Percentiles rank a stretch among this genome's conserved stretches.
These are phyloP conservation scores for Suillus weaverae DNA, from an alignment of 768 basidiomycete genomes.

Conservation along the genomic window DNA sequence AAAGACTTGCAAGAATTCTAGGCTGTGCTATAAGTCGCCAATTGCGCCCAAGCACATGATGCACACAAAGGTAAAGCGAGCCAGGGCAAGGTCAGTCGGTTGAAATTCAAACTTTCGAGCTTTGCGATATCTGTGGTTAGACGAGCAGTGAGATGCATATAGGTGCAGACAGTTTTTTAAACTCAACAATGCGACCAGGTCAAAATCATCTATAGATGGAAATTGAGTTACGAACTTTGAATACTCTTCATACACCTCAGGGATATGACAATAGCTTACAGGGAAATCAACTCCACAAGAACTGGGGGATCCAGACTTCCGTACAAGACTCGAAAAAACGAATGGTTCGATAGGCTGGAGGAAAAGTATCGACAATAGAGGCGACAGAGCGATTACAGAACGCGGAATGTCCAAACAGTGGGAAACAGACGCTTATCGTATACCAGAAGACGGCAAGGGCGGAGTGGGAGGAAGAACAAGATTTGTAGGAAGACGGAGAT, in stretches of 20 bases:
- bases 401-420: not conserved
- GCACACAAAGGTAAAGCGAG: not conserved
- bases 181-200: not conserved
- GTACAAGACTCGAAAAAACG: not conserved
- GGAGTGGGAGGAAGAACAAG: slow-evolving; percentile 5
- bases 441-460: not conserved
- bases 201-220: not conserved
- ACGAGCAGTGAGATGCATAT: not conserved
- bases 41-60: not conserved
- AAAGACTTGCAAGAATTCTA: not conserved
- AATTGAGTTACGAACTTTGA: not conserved
- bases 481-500: slow-evolving; percentile 36
- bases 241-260: not conserved
- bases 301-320: not conserved
- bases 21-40: too few relatives aligned
- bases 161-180: not conserved
- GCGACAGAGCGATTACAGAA: not conserved
- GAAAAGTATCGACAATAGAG: not conserved
- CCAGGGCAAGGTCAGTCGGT: not conserved
- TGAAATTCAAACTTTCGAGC: not conserved
- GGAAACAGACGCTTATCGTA: slow-evolving; percentile 3
- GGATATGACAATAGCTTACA: not conserved
- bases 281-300: not conserved
- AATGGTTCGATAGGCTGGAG: slow-evolving; percentile 4
- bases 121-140: not conserved